Conservation (phyloP, 768 basidiomycete species). For the Tylopilus sp. region DNA sequence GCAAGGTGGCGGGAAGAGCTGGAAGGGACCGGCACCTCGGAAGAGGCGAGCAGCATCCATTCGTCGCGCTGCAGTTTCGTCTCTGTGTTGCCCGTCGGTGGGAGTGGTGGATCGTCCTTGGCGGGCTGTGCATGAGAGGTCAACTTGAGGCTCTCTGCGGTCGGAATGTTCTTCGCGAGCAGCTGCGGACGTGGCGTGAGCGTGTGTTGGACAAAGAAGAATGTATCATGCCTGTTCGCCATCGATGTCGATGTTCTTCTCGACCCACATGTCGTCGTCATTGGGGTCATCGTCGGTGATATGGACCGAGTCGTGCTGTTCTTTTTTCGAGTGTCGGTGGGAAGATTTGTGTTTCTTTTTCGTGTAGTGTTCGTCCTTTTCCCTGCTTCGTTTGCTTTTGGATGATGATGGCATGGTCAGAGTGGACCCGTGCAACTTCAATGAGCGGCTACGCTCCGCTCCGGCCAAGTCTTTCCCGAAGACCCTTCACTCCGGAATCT, state of each 20-base stretch:
- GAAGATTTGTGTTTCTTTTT: constrained; percentile 56
- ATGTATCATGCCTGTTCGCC: constrained; percentile 66
- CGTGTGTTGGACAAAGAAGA: background rate
- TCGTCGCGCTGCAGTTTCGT: constrained; percentile 66
- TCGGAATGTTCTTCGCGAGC: constrained; percentile 72
- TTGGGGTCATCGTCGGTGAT: constrained; percentile 71
- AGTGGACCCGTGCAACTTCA: too few relatives aligned
- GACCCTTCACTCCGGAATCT: too few relatives aligned
- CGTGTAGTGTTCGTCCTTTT: constrained; percentile 43
- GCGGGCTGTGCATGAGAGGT: constrained; percentile 53
- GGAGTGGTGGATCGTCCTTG: constrained; percentile 46
- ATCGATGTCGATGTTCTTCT: constrained; percentile 81
- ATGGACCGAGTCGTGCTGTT: constrained; percentile 32
- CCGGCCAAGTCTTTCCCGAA: too few relatives aligned
- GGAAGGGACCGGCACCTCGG: constrained; percentile 25
- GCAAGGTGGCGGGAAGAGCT: constrained; percentile 30
- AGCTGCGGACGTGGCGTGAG: constrained; percentile 39
- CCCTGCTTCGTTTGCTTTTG: constrained; percentile 29
- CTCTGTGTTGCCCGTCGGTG: constrained; percentile 44
- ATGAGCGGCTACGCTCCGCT: too few relatives aligned
- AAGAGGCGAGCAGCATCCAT: constrained; percentile 78
- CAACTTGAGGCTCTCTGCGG: constrained; percentile 65
- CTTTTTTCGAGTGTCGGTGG: constrained; percentile 35
- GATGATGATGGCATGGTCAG: constrained; percentile 24
- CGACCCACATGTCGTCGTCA: constrained; percentile 80